These are phyloP conservation scores for Entomortierella parvispora DNA, from an alignment of 192 early-diverging fungal genomes.

Conservation along the genomic window DNA sequence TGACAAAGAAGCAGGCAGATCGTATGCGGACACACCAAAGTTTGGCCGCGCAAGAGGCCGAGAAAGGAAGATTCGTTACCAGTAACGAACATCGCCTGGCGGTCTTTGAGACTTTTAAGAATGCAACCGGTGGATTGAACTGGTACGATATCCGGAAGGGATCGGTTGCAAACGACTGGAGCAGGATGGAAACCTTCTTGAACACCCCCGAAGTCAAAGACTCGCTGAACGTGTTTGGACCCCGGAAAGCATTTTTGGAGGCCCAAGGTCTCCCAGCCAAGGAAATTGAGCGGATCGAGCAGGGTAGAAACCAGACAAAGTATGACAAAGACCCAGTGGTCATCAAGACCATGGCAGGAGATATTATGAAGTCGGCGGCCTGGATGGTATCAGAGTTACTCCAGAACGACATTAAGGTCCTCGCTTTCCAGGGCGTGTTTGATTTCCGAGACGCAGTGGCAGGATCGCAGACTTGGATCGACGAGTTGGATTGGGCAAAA, in stretches of 20 bases:
- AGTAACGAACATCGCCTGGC: conserved; percentile 59
- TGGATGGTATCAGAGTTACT: conserved; percentile 67
- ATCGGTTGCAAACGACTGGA: conserved; percentile 68
- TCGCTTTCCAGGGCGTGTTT: conserved; percentile 83
- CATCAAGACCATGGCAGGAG: conserved; percentile 40
- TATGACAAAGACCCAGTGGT: conserved; percentile 32
- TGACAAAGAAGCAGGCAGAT: conserved; percentile 53
- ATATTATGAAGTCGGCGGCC: conserved; percentile 74
- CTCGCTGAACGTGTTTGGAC: conserved; percentile 69
- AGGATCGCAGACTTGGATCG: conserved; percentile 76
- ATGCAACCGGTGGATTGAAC: conserved; percentile 77
- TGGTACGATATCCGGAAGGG: conserved; percentile 81
- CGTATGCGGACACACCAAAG: conserved; percentile 51
- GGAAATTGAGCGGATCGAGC: conserved; percentile 31
- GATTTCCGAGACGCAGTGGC: conserved; percentile 85
- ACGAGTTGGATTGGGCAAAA: conserved; percentile 60
- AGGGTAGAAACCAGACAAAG: conserved; percentile 13
- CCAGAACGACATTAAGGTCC: conserved; percentile 58
- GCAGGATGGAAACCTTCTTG: conserved; percentile 68
- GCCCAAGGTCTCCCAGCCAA: conserved; percentile 3
- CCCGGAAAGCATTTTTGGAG: conserved; percentile 52
- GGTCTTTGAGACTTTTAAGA: conserved; percentile 73
- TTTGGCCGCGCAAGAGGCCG: conserved; percentile 54
- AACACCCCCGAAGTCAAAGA: conserved; percentile 61
- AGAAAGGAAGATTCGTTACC: conserved; percentile 57